Evolutionary conservation across 345 rosid species (phyloP).

Genomic region (Anacardium occidentale): DNA sequence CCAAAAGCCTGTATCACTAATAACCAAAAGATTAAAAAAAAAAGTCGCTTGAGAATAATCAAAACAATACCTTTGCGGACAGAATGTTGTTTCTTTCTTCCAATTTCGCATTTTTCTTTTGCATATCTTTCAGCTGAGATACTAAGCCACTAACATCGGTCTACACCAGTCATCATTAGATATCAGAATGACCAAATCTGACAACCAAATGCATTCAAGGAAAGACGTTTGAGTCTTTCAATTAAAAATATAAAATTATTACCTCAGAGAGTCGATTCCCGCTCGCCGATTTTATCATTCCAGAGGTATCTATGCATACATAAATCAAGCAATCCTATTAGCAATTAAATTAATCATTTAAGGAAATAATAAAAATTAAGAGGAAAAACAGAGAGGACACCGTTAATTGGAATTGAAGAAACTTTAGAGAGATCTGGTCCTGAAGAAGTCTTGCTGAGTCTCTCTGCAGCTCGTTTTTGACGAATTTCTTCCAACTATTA

Average conservation of each 20-base stretch:
- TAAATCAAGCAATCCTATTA: neutral
- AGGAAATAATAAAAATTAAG: neutral
- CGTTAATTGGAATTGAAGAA: conserved; percentile 40
- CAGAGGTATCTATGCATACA: conserved; percentile 45
- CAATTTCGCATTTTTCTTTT: conserved; percentile 63
- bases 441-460: conserved; percentile 68
- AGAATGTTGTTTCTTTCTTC: conserved; percentile 63
- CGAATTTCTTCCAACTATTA: conserved; percentile 89
- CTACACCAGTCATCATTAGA: conserved; percentile 40
- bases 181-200: conserved; percentile 1
- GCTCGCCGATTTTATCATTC: conserved; percentile 79
- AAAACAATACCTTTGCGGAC: conserved; percentile 41
- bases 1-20: conserved; percentile 9
- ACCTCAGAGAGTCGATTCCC: conserved; percentile 83
- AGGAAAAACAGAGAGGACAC: conserved; percentile 29
- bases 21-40: neutral
- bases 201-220: neutral
- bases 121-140: conserved; percentile 77
- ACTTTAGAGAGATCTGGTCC: conserved; percentile 75
- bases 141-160: conserved; percentile 81
- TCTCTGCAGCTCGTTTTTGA: conserved; percentile 89
- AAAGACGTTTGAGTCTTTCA: neutral
- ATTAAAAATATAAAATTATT: neutral
- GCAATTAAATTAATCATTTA: neutral
- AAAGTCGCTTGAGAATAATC: neutral